These are phyloP conservation scores for Juglanconis juglandina DNA, from an alignment of 2,329 filamentous ascomycete genomes.

Conservation along the genomic window DNA sequence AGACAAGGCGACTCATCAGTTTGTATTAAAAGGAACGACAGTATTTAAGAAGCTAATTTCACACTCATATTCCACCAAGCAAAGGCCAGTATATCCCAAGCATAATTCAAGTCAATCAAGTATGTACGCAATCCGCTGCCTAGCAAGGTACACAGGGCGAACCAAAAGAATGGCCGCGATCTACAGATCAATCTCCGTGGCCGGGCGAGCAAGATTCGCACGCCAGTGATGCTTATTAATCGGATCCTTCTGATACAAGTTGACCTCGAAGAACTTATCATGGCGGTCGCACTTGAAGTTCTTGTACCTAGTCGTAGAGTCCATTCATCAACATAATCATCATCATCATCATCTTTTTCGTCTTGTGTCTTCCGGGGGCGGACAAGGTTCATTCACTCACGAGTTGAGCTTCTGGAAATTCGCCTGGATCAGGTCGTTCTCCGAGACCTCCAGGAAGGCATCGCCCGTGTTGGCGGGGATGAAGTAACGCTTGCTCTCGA, in stretches of 20 bases:
- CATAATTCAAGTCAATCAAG: no score
- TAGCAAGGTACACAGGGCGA: no score
- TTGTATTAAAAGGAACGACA: no score
- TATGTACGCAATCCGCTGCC: no score
- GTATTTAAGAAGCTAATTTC: no score
- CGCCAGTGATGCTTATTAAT: conserved; percentile 44
- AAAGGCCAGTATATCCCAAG: no score
- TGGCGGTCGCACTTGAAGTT: conserved; percentile 42
- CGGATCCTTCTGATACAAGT: conserved; percentile 46
- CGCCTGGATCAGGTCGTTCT: conserved; percentile 35
- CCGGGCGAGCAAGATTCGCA: conserved; percentile 38
- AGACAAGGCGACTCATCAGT: no score
- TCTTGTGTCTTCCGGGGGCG: no score
- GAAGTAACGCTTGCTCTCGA: conserved; percentile 43
- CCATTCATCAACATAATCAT: background rate
- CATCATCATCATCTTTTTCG: background rate
- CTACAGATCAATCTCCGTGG: conserved; percentile 34
- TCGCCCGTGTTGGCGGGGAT: conserved; percentile 16
- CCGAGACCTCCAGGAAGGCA: conserved; percentile 32
- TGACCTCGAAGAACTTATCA: conserved; percentile 46
- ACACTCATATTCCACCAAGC: no score
- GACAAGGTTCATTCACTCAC: conserved; percentile 26
- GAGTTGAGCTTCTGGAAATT: conserved; percentile 44
- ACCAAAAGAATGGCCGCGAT: background rate
- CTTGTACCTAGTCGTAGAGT: conserved; percentile 36